Evolutionary conservation across 148 eudicot genomes (phyloP).

Genomic region (Nyssa sinensis): DNA sequence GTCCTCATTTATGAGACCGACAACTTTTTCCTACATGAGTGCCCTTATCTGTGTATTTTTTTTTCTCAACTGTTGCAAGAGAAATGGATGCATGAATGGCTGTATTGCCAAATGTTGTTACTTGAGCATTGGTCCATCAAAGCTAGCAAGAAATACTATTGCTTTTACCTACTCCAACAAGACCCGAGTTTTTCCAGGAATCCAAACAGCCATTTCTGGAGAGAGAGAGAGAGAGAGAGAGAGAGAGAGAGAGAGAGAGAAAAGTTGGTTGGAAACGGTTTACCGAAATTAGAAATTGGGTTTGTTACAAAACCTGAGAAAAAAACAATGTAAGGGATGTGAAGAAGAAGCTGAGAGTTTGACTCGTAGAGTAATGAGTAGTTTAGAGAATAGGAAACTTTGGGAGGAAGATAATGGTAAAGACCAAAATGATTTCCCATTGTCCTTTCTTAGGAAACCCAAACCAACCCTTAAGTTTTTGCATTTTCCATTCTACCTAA

Average conservation of each 20-base stretch:
- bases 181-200: no score
- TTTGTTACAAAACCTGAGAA: not conserved
- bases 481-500: no score
- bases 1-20: not conserved
- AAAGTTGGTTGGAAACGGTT: constrained; percentile 41
- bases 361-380: not conserved
- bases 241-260: constrained; percentile 8
- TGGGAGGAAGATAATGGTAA: not conserved
- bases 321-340: not conserved
- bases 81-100: not conserved
- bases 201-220: no score
- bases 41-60: no score
- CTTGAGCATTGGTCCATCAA: not conserved
- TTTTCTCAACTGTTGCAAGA: not conserved
- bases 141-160: not conserved
- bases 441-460: not conserved
- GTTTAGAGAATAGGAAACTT: not conserved
- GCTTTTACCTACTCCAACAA: not conserved
- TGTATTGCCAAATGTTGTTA: not conserved
- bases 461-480: not conserved
- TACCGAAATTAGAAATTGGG: constrained; percentile 37
- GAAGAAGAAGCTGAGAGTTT: constrained; percentile 10
- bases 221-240: no score
- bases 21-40: not conserved
- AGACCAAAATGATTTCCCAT: not conserved